A percentile compares a stretch with the other conserved stretches of the same genome.
These are phyloP conservation scores for Eucalyptus marginata DNA, from an alignment of 345 rosid species.

Conservation along the genomic window DNA sequence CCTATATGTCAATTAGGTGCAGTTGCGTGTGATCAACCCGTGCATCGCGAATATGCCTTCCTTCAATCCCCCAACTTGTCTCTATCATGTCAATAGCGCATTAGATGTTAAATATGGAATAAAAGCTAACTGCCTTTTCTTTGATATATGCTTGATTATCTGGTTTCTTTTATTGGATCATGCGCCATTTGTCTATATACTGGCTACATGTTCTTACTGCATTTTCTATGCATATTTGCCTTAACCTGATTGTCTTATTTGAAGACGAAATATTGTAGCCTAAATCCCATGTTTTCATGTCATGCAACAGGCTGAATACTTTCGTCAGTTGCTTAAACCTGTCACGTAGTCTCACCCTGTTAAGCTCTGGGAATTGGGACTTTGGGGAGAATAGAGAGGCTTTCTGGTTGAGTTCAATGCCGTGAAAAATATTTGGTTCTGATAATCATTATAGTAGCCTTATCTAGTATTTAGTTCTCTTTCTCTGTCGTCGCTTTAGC, in stretches of 20 bases:
- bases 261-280: neutral
- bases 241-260: neutral
- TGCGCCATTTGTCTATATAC: neutral
- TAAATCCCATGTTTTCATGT: neutral
- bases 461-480: neutral
- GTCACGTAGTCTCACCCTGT: constrained; percentile 66
- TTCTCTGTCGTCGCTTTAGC: neutral
- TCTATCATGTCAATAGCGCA: neutral
- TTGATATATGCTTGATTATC: neutral
- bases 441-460: neutral
- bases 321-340: constrained; percentile 96
- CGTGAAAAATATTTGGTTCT: neutral
- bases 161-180: neutral
- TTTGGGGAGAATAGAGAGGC: constrained; percentile 23
- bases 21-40: neutral
- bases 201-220: neutral
- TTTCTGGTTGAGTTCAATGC: constrained; percentile 20
- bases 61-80: neutral
- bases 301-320: constrained; percentile 70
- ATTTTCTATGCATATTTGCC: neutral
- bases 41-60: neutral
- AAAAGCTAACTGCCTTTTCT: neutral
- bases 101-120: neutral
- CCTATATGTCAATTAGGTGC: neutral
- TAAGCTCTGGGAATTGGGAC: neutral